phyloP scores from a whole-genome alignment of 1,284 basidiomycete species.

The Amylostereum chailletii region DNA sequence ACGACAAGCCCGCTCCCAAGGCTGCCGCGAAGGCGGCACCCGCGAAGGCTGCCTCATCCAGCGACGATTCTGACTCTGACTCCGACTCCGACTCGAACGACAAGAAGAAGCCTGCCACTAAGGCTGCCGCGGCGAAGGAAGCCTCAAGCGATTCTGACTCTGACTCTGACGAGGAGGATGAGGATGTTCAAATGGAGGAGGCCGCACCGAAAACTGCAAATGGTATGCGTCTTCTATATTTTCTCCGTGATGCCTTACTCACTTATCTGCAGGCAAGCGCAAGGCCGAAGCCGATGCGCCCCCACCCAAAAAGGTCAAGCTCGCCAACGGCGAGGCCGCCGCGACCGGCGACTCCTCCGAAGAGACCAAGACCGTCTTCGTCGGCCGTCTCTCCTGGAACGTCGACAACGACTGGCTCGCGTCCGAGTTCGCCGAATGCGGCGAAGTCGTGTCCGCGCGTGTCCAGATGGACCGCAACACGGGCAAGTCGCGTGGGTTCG shows the following conservation, averaged over 20 bases:
- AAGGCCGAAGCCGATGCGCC: slow-evolving; percentile 69
- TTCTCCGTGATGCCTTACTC: slow-evolving; percentile 1
- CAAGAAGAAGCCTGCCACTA: slow-evolving; percentile 4
- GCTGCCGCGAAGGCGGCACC: background rate
- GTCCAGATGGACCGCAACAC: slow-evolving; percentile 90
- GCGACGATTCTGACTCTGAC: slow-evolving; percentile 17
- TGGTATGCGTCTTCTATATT: slow-evolving; percentile 21
- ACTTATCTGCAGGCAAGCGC: slow-evolving; percentile 55
- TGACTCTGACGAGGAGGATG: slow-evolving; percentile 30
- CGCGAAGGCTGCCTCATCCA: background rate
- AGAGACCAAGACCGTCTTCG: slow-evolving; percentile 76
- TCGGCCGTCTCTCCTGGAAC: slow-evolving; percentile 94
- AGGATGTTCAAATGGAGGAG: slow-evolving; percentile 55
- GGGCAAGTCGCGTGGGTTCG: slow-evolving; percentile 87
- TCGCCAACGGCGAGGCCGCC: slow-evolving; percentile 45
- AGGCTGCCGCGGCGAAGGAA: slow-evolving; percentile 17
- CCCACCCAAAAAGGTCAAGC: slow-evolving; percentile 80
- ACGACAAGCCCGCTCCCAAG: slow-evolving; percentile 13
- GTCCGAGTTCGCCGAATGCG: slow-evolving; percentile 84
- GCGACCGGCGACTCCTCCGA: slow-evolving; percentile 34
- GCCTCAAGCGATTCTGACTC: slow-evolving; percentile 21
- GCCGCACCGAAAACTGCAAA: slow-evolving; percentile 32
- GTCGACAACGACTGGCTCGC: slow-evolving; percentile 96
- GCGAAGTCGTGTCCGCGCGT: slow-evolving; percentile 80
- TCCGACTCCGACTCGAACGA: slow-evolving; percentile 17